These are phyloP conservation scores for Wickerhamiella galacta DNA, from an alignment of 805 yeast genomes.

Conservation along the genomic window DNA sequence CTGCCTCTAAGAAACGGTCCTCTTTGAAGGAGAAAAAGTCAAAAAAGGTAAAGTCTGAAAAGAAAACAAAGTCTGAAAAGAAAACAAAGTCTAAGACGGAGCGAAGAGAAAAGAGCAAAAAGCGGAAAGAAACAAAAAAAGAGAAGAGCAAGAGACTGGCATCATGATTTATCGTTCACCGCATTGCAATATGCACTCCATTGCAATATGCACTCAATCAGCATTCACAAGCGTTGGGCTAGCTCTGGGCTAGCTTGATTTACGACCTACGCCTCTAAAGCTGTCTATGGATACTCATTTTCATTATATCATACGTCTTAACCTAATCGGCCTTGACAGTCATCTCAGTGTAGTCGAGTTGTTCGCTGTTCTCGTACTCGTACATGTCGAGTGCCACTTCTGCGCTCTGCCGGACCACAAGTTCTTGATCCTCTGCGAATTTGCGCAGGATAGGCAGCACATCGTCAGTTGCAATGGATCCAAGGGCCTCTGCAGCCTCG, in stretches of 20 bases:
- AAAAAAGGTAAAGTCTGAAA: constrained; percentile 2
- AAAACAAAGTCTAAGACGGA: constrained; percentile 14
- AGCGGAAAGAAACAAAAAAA: constrained; percentile 8
- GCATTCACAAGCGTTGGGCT: too few species aligned
- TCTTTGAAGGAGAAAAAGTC: constrained; percentile 3
- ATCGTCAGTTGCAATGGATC: constrained; percentile 91
- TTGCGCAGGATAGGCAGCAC: constrained; percentile 74
- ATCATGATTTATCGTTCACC: too few species aligned
- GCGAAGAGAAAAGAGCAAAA: constrained; percentile 7
- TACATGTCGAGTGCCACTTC: constrained; percentile 96
- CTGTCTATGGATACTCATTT: too few species aligned
- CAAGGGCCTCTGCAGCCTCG: constrained; percentile 98
- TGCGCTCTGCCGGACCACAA: constrained; percentile 92
- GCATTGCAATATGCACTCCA: too few species aligned
- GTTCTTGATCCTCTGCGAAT: constrained; percentile 64
- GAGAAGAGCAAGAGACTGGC: constrained; percentile 5
- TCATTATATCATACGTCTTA: too few species aligned
- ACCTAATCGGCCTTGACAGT: constrained; percentile 2
- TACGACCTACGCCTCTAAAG: too few species aligned
- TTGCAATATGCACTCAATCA: too few species aligned
- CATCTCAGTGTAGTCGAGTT: constrained; percentile 53
- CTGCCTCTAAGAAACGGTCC: background rate
- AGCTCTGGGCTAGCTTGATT: too few species aligned
- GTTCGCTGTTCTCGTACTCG: constrained; percentile 77
- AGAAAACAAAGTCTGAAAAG: constrained; percentile 11